Evolutionary conservation across 768 basidiomycete genomes (phyloP), one percentile per base, ranked within the genome.

Genomic region (Lanmaoa pseudosensibilis): DNA sequence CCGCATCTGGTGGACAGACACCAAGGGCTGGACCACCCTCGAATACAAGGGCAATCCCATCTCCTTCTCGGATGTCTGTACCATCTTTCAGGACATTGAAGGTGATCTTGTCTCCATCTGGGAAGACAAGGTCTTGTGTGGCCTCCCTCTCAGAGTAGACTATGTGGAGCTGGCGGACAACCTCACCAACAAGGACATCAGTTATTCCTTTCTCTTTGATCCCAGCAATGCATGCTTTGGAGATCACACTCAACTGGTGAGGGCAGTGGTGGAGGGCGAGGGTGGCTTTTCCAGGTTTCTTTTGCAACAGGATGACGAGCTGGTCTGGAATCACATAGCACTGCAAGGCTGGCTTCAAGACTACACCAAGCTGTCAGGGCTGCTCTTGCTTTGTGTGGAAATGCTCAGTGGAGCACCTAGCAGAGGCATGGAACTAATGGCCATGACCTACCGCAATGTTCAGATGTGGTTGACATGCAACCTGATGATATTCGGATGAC

Each of bases 131-230:
- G 48, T 74, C 0, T 7, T 71, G 4, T 10, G 62, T 0, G 60
- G 60, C 0, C 33, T 65, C 0, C 15, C 36, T 1, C 13, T 73
- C 0, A 27, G 49, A 0, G 53, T 60, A 2, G 11, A 56, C 5
- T 68, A 70, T 39, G 11, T 10, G 1, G 16, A 46, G 5, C 2
- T 72, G 0, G n/a, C 44, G 1, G 73, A 74, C 7, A 56, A 70
- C 33, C 61, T 66, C 0, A 43, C 27, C 57, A 48, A 60, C 48
- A 60, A 34, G 9, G 11, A 50, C 0, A 4, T 46, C 0, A 44
- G 47, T 0, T 60, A 60, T 19, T 57, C 48, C n/a, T 60, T 60
- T n/a, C 32, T 60, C 0, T 57, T 9, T 2, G 52, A 60, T 15
- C 10, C 3, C 0, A n/a, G 38, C 1, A 60, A 60, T 1, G 0